These are phyloP conservation scores for Fusarium nurragi DNA, from an alignment of 2,329 filamentous ascomycete species.

Conservation along the genomic window DNA sequence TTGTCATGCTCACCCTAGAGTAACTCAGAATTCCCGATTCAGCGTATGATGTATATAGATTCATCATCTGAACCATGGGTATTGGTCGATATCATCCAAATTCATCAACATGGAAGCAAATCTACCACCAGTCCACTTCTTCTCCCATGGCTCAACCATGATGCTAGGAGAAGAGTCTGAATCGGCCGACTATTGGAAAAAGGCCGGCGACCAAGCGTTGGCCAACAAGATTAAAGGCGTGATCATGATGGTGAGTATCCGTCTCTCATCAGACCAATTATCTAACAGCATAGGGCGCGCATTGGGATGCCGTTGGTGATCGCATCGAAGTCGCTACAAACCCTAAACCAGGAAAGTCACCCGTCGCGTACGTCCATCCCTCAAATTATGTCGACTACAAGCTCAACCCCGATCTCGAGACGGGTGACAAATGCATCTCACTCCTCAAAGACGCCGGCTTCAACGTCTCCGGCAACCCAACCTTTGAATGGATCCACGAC, in stretches of 20 bases:
- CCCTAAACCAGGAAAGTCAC: slow-evolving; percentile 66
- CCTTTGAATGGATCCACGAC: slow-evolving; percentile 78
- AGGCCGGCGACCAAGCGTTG: slow-evolving; percentile 36
- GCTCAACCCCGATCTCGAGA: slow-evolving; percentile 67
- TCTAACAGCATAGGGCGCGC: slow-evolving; percentile 52
- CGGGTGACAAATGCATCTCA: slow-evolving; percentile 58
- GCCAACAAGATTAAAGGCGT: slow-evolving; percentile 35
- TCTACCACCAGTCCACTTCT: slow-evolving; percentile 38
- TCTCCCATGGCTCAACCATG: slow-evolving; percentile 42
- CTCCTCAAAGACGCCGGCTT: slow-evolving; percentile 63
- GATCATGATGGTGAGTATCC: slow-evolving; percentile 31
- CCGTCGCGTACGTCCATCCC: slow-evolving; percentile 73
- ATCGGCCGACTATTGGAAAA: slow-evolving; percentile 37
- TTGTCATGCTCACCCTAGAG: slow-evolving; percentile 1
- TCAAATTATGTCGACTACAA: slow-evolving; percentile 71
- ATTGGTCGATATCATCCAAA: neutral
- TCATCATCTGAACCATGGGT: neutral
- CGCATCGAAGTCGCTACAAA: slow-evolving; percentile 70
- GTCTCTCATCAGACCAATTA: accelerated
- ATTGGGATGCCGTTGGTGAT: slow-evolving; percentile 69
- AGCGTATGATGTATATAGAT: neutral
- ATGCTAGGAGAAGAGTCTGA: slow-evolving; percentile 39
- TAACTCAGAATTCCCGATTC: neutral
- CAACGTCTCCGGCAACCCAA: slow-evolving; percentile 60
- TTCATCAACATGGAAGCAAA: slow-evolving; percentile 6